Evolutionary conservation across 768 basidiomycete species (phyloP), one percentile per base, ranked within the genome.

Genomic region (Hypholoma fasciculare): DNA sequence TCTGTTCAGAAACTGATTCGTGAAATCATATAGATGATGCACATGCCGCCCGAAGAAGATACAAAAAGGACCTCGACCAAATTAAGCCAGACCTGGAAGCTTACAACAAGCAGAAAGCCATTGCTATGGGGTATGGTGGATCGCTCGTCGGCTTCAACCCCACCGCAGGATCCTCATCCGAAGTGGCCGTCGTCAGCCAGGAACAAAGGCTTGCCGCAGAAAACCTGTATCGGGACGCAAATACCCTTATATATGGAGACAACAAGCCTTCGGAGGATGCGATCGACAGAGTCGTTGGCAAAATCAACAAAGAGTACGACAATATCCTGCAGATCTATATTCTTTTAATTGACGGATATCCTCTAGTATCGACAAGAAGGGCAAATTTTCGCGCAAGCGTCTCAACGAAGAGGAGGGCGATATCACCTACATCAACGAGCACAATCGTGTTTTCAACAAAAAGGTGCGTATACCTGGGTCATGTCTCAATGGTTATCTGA

Each of bases 371-470:
- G 93, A 95, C 77, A 92, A 93, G 78, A 90, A 92, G 71, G 80
- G 84, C 68, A 95, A 91, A 68, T 93, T 94, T 76, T 94, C 92
- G 40, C 82, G 94, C 63, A 96, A 96, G 75, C 81, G 82, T 64
- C 83, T 78, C 71, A 94, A 96, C 77, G 95, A 98, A 66, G 92
- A 92, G 52, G 90, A 96, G 60, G 95, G 92, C 54, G 96, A 98
- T 64, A 92, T 99, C 72, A 98, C 95, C 5, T 99, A 98, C 71
- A 99, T 99, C 83, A 99, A 99, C 80, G 94, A 98, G 74, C 89
- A 90, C 73, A 96, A 98, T 74, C 85, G 94, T 61, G 94, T 97
- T 48, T 98, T 97, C 83, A 97, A 98, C 84, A 95, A 94, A 77
- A 97, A 96, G 89, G 92, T 34, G 44, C 7, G 39, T 16, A 11